Evolutionary conservation across 1,284 basidiomycete species (phyloP).

Genomic region (Pascua guehoae): DNA sequence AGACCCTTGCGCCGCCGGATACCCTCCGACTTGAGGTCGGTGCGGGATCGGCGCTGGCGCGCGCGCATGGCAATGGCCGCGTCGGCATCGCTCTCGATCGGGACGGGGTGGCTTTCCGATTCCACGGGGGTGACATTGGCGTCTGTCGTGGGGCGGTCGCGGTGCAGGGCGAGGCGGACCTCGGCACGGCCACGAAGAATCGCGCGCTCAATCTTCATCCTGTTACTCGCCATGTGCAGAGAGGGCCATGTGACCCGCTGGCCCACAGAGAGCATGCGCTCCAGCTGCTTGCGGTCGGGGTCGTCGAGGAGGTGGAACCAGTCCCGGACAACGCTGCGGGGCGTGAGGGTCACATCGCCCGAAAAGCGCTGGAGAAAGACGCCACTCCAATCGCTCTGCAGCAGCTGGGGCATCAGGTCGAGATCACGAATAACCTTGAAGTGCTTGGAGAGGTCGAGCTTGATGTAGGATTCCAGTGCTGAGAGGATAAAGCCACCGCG

Average conservation of each 20-base stretch:
- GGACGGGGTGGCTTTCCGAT: slow-evolving; percentile 16
- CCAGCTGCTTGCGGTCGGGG: slow-evolving; percentile 71
- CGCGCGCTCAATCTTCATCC: slow-evolving; percentile 61
- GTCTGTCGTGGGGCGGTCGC: slow-evolving; percentile 37
- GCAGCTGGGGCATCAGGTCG: slow-evolving; percentile 76
- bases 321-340: slow-evolving; percentile 73
- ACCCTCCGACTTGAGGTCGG: too few species aligned
- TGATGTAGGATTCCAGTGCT: slow-evolving; percentile 87
- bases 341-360: slow-evolving; percentile 65
- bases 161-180: slow-evolving; percentile 57
- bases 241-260: slow-evolving; percentile 94
- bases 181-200: slow-evolving; percentile 74
- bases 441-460: slow-evolving; percentile 90
- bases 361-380: slow-evolving; percentile 73
- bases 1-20: background rate
- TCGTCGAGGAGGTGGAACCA: slow-evolving; percentile 82
- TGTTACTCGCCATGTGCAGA: slow-evolving; percentile 88
- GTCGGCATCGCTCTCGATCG: slow-evolving; percentile 50
- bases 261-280: slow-evolving; percentile 78
- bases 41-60: slow-evolving; percentile 1
- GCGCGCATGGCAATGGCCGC: slow-evolving; percentile 42
- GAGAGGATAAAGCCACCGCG: slow-evolving; percentile 92
- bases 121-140: slow-evolving; percentile 7
- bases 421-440: slow-evolving; percentile 92
- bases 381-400: slow-evolving; percentile 92